Base-by-base conservation (phyloP, 2,329 filamentous ascomycete species). In the Pseudogymnoascus sp. region DNA sequence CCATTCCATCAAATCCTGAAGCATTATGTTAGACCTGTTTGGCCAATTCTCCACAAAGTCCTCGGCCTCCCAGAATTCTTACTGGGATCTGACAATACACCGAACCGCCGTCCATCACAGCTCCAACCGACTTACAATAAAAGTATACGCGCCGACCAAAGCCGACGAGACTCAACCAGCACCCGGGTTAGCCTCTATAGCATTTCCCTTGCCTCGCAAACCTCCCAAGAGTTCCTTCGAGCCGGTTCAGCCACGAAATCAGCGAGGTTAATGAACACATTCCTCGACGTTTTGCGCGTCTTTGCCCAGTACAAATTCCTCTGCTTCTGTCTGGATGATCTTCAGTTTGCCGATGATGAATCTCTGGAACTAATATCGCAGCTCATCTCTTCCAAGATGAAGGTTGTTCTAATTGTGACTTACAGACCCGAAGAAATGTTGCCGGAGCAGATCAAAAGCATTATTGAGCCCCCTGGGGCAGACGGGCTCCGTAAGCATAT, bases 261-360 rank as follows among this genome's bases (percentile, higher is more conserved):
- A 1, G 88, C 91, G 67, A 86, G 91, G 11, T 82, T 96, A 62
- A 90, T 93, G 81, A 93, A 92, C 71, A 93, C 90, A 1, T 93
- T 96, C 69, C 78, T 96, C 52, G 93, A 97, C 68, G 88, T 96
- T 8, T 75, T 97, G 60, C 85, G 90, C 61, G 84, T 96, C 43
- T 87, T 97, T 62, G 89, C 91, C 0, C 81, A 87, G 18, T 87
- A 93, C 72, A 95, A 93, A 69, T 87, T 96, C 69, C 92, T 96
- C 61, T 96, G 91, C 70, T 87, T 96, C 68, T 92, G 88, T 69
- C 77, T 97, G 28, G 93, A 97, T 70, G 93, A 97, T 74, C 77
- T 97, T 33, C 92, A 97, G 69, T 95, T 91, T 73, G 91, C 92
- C 5, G 93, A 97, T 71, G 85, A 89, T 25, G 93, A 97, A 73